Base-by-base conservation (phyloP, 2,329 filamentous ascomycete species). In the Lachnellula occidentalis region DNA sequence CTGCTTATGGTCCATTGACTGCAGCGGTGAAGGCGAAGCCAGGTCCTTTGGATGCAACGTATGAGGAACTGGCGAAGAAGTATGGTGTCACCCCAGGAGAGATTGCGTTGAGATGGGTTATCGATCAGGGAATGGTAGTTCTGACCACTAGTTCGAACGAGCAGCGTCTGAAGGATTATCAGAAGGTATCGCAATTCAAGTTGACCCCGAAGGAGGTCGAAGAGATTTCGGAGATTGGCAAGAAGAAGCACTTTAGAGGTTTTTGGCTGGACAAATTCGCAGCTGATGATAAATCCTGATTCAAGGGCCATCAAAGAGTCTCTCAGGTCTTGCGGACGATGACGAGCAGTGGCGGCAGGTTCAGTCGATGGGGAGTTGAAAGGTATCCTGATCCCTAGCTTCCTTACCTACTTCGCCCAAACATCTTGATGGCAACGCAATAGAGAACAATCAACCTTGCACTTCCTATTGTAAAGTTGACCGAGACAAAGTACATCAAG, bases 131-230 rank as follows among this genome's bases (percentile, higher is more conserved):
- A 24, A 68, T 83, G 43, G 76, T 84, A 24, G 74, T 73, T 2
- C 65, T 86, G 52, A 86, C 83, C 0, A 86, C 83, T 11, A 85
- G 79, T 63, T 72, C 72, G 36, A 86, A 76, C 60, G 74, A 80
- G 64, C 73, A 81, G 59, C 73, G 85, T 48, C 70, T 87, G 57
- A 73, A 78, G 65, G 73, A 74, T n/a, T 85, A 80, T 63, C 64
- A 69, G n/a, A 76, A 75, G 59, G 57, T 80, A 59, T 74, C 72
- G 43, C 71, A 63, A 45, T 85, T 87, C 64, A 80, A 81, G 72
- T 71, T 88, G 59, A 82, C 80, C 11, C 72, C 76, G 0, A 73
- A 76, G 51, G 85, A 87, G 69, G 71, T 87, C 12, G 69, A 76
- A 45, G 75, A 78, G 50, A 82, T 88, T 57, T 66, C 74, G 0